Percentiles rank a stretch among this genome's conserved stretches.
phyloP scores from a whole-genome alignment of 2,329 filamentous ascomycete species.

The Stromatinia cepivora region DNA sequence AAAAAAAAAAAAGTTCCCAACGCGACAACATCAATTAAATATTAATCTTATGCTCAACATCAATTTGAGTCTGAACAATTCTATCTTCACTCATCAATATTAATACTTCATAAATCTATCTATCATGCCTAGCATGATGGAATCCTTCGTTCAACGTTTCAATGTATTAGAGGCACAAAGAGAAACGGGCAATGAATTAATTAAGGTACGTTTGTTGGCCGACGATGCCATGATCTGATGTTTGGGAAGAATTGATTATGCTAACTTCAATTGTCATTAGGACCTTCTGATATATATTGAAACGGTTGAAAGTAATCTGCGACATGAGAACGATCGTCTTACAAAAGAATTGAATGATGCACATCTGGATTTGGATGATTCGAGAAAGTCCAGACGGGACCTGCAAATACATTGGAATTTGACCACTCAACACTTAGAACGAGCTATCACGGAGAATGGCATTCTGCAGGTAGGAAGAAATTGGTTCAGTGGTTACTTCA shows the following conservation, averaged over 20 bases:
- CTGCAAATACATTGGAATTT: constrained; percentile 51
- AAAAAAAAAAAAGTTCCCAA: constrained; percentile 16
- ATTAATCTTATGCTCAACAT: background rate
- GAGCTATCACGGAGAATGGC: constrained; percentile 45
- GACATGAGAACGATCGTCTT: constrained; percentile 49
- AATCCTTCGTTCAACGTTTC: constrained; percentile 51
- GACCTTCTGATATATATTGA: constrained; percentile 52
- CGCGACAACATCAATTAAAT: constrained; percentile 11
- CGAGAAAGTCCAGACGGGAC: constrained; percentile 51
- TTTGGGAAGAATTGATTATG: background rate
- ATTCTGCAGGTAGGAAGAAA: constrained; percentile 48
- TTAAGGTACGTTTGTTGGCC: constrained; percentile 45
- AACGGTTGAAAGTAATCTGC: constrained; percentile 46
- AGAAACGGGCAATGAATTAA: constrained; percentile 47
- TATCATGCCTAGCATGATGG: constrained; percentile 40
- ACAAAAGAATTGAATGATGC: constrained; percentile 46
- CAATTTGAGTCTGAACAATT: background rate
- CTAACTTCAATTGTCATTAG: constrained; percentile 38
- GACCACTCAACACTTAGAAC: constrained; percentile 43
- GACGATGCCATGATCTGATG: background rate
- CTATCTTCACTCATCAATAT: background rate
- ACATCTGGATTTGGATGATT: constrained; percentile 53
- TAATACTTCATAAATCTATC: background rate
- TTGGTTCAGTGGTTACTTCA: background rate
- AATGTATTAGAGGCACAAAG: constrained; percentile 47